Conservation (phyloP, 495 filamentous ascomycete species). For the Trichoderma erinaceum region DNA sequence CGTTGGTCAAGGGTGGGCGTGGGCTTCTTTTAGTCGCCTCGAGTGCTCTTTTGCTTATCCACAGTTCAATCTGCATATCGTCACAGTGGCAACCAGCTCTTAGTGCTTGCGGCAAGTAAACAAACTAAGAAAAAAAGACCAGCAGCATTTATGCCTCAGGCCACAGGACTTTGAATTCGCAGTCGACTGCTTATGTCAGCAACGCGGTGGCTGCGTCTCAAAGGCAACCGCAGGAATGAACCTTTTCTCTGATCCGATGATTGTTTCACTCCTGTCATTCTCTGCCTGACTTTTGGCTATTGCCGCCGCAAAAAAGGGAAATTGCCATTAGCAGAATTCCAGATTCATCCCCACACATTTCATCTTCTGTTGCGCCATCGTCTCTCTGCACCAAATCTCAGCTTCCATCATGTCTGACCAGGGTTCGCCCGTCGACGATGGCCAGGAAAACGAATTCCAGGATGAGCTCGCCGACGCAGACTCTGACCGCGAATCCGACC, state of each 20-base stretch:
- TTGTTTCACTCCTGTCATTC: background rate
- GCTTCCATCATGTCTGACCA: slow-evolving; percentile 38
- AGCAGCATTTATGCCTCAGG: background rate
- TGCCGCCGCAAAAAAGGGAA: background rate
- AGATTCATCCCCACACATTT: background rate
- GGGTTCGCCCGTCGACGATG: slow-evolving; percentile 32
- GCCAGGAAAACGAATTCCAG: slow-evolving; percentile 32
- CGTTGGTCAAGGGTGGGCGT: too few relatives aligned
- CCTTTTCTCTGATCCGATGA: background rate
- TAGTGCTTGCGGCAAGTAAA: background rate
- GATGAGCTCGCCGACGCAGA: slow-evolving; percentile 37
- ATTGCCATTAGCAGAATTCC: background rate
- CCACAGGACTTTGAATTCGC: background rate
- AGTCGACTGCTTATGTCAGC: slow-evolving; percentile 8
- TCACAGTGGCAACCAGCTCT: background rate
- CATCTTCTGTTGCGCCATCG: background rate
- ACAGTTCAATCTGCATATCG: background rate
- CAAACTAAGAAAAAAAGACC: background rate
- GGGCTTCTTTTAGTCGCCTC: background rate
- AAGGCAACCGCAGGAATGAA: slow-evolving; percentile 7
- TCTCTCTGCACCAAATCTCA: background rate
- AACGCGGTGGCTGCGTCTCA: background rate
- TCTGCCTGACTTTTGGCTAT: background rate
- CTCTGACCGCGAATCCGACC: slow-evolving; percentile 74
- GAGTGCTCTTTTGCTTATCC: background rate